A percentile compares a stretch with the other conserved stretches of the same genome.
Evolutionary conservation across 1,139 yeast species (phyloP).

Genomic region (Debaryomyces sp.): DNA sequence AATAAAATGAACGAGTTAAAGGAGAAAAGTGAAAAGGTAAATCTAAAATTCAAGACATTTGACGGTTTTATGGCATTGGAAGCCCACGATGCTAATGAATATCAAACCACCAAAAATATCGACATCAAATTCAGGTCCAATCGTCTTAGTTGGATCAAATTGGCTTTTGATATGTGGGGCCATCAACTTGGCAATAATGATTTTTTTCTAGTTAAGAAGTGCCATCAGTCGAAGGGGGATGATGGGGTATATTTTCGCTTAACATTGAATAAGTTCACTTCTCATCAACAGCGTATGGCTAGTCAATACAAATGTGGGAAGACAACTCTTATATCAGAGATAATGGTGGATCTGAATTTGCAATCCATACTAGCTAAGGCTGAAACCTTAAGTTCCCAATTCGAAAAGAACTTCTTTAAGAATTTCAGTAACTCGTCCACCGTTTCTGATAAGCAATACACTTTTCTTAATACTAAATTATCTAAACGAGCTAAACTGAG

Average conservation of each 20-base stretch:
- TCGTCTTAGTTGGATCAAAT: constrained; percentile 29
- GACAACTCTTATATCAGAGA: constrained; percentile 5
- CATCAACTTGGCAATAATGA: constrained; percentile 15
- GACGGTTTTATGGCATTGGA: constrained; percentile 37
- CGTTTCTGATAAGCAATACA: constrained; percentile 22
- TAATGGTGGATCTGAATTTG: constrained; percentile 19
- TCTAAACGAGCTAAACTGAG: constrained; percentile 15
- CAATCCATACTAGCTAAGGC: constrained; percentile 24
- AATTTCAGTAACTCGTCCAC: constrained; percentile 1
- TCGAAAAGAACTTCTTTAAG: neutral
- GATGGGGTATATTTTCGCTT: constrained; percentile 19
- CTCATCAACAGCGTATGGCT: constrained; percentile 15
- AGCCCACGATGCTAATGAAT: constrained; percentile 15
- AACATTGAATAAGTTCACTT: constrained; percentile 18
- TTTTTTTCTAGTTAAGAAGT: constrained; percentile 20
- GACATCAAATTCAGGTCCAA: constrained; percentile 18
- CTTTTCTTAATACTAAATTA: constrained; percentile 18
- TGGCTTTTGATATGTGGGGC: constrained; percentile 40
- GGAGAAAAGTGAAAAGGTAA: constrained; percentile 16
- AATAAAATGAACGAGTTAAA: constrained; percentile 18
- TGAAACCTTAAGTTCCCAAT: constrained; percentile 8
- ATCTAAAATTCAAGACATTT: constrained; percentile 27
- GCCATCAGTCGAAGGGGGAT: constrained; percentile 2
- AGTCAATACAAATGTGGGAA: constrained; percentile 20
- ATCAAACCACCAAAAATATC: constrained; percentile 15